Conservation (phyloP, 192 early-diverging fungal species). For the Funneliformis geosporum region DNA sequence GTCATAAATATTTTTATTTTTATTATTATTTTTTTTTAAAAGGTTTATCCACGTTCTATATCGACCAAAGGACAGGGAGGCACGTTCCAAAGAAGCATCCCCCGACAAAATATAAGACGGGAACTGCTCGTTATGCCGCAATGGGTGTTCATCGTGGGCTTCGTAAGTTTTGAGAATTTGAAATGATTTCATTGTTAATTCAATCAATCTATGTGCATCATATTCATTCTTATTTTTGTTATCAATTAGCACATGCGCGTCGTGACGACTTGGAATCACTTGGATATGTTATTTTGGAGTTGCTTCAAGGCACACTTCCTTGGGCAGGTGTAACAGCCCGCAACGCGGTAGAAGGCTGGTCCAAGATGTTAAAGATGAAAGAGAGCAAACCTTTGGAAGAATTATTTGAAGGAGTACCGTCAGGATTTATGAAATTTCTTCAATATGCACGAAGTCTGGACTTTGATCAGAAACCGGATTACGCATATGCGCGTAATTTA, state of each 20-base stretch:
- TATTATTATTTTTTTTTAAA: neutral
- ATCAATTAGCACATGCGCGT: conserved; percentile 67
- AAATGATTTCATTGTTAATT: neutral
- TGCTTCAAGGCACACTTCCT: conserved; percentile 71
- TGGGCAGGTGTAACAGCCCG: conserved; percentile 87
- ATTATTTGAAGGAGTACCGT: conserved; percentile 74
- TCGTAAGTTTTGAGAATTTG: conserved; percentile 43
- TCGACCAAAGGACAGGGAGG: conserved; percentile 43
- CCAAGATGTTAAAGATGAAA: conserved; percentile 85
- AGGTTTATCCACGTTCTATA: conserved; percentile 44
- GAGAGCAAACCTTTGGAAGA: conserved; percentile 71
- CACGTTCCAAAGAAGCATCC: conserved; percentile 46
- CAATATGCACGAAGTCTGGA: conserved; percentile 69
- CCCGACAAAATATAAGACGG: conserved; percentile 52
- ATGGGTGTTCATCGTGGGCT: conserved; percentile 84
- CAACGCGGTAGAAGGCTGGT: conserved; percentile 82
- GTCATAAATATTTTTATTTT: neutral
- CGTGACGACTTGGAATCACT: conserved; percentile 85
- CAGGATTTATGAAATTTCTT: conserved; percentile 70
- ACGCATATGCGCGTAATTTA: conserved; percentile 63
- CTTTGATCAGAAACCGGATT: conserved; percentile 81
- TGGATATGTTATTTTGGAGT: conserved; percentile 82
- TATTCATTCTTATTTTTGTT: neutral
- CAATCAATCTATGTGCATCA: no score
- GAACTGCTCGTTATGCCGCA: conserved; percentile 85